A percentile compares a stretch with the other conserved stretches of the same genome.
phyloP scores from a whole-genome alignment of 2,329 filamentous ascomycete species.

The Aspergillus puulaauensis region DNA sequence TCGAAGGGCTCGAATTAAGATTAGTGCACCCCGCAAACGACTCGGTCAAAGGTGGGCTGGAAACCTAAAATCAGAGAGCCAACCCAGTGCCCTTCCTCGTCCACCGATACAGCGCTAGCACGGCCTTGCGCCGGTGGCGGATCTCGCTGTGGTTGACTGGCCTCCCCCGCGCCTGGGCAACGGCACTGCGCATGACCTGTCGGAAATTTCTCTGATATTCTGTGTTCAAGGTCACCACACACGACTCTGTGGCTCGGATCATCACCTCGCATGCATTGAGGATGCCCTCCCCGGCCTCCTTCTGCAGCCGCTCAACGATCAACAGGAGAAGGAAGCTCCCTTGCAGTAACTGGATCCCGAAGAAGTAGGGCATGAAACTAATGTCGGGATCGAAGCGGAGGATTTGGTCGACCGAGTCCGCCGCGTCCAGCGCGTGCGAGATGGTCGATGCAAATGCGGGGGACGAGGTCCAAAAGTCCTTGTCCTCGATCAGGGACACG shows the following conservation, averaged over 20 bases:
- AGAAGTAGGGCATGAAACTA: conserved; percentile 97
- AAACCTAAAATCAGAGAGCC: conserved; percentile 47
- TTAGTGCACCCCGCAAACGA: conserved; percentile 5
- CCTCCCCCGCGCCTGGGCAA: conserved; percentile 81
- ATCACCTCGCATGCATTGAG: conserved; percentile 90
- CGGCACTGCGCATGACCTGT: conserved; percentile 88
- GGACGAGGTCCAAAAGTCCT: conserved; percentile 90
- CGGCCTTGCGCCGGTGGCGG: conserved; percentile 77
- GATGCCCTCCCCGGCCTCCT: conserved; percentile 80
- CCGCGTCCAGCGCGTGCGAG: conserved; percentile 82
- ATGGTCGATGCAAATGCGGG: conserved; percentile 85
- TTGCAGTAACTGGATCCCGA: conserved; percentile 88
- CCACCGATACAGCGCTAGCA: conserved; percentile 85
- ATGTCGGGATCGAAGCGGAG: conserved; percentile 87
- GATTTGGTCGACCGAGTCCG: conserved; percentile 82
- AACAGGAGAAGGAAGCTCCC: conserved; percentile 83
- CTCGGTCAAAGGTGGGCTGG: background rate
- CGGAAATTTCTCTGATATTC: conserved; percentile 96
- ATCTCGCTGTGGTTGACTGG: conserved; percentile 84
- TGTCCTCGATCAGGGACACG: conserved; percentile 87
- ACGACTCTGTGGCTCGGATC: conserved; percentile 86
- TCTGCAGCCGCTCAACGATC: conserved; percentile 85
- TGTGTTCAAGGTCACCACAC: conserved; percentile 86
- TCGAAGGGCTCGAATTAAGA: background rate
- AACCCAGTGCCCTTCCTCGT: conserved; percentile 86